Evolutionary conservation across 176 grass and related monocot genomes (phyloP).

Genomic region (Ampelocalamus luodianensis): DNA sequence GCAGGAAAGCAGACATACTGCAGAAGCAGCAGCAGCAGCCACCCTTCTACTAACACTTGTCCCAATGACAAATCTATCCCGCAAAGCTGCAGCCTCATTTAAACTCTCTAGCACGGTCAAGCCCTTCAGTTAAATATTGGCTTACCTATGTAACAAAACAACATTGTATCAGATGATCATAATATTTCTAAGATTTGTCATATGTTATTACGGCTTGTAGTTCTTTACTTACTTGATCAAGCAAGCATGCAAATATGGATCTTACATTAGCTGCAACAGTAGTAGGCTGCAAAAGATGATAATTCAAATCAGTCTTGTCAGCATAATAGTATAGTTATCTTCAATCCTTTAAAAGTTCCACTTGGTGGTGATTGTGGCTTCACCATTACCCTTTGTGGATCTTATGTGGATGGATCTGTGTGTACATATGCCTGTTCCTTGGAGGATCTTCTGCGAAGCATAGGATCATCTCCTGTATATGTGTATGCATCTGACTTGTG

Average conservation of each 20-base stretch:
- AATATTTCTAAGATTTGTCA: slow-evolving; percentile 12
- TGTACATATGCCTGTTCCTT: no score
- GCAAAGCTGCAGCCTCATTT: slow-evolving; percentile 76
- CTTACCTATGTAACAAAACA: slow-evolving; percentile 68
- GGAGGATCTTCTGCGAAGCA: no score
- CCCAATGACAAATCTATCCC: slow-evolving; percentile 83
- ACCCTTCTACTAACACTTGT: slow-evolving; percentile 96
- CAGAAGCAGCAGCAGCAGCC: slow-evolving; percentile 84
- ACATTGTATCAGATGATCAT: slow-evolving; percentile 34
- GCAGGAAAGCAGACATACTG: slow-evolving; percentile 56
- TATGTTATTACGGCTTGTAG: background rate
- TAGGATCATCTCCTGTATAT: no score
- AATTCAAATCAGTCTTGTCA: slow-evolving; percentile 18
- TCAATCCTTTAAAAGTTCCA: no score
- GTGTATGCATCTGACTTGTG: no score
- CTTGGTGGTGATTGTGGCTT: no score
- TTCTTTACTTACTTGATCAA: slow-evolving; percentile 87
- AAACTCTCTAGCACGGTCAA: slow-evolving; percentile 87
- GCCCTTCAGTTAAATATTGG: slow-evolving; percentile 94
- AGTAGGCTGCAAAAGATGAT: slow-evolving; percentile 67
- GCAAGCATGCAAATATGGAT: slow-evolving; percentile 88
- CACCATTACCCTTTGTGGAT: no score
- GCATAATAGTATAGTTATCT: background rate
- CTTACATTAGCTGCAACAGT: slow-evolving; percentile 79
- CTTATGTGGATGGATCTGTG: no score